These are phyloP conservation scores for Aspergillus brunneoviolaceus DNA, from an alignment of 2,329 filamentous ascomycete species.

Conservation along the genomic window DNA sequence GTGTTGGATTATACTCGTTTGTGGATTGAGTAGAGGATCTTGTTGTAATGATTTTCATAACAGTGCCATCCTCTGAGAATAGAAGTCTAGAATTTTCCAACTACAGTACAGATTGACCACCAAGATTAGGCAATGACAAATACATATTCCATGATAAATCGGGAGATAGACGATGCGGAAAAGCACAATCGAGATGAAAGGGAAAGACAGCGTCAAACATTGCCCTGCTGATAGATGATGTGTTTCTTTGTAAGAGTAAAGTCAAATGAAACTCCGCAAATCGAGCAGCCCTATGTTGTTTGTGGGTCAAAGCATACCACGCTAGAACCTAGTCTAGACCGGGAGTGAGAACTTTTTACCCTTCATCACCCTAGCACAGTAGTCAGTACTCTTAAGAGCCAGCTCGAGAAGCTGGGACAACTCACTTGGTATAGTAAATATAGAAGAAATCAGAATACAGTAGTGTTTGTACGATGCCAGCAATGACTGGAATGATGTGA, in stretches of 20 bases:
- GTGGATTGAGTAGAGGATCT: not conserved
- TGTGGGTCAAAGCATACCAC: not conserved
- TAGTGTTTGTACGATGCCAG: slow-evolving; percentile 88
- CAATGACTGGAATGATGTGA: slow-evolving; percentile 83
- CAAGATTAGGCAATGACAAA: not conserved
- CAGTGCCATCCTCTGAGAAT: not conserved
- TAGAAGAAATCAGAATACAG: slow-evolving; percentile 99
- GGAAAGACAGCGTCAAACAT: not conserved
- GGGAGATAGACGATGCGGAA: not conserved
- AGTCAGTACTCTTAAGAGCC: slow-evolving; percentile 8
- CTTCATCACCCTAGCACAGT: slow-evolving; percentile 62
- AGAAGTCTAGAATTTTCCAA: not conserved
- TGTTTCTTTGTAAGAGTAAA: not conserved
- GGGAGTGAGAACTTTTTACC: slow-evolving; percentile 85
- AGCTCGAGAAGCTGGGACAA: slow-evolving; percentile 14
- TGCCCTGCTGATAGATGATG: not conserved
- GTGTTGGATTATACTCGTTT: not conserved
- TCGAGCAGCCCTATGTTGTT: not conserved
- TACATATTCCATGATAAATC: not conserved
- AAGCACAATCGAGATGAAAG: not conserved
- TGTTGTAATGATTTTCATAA: not conserved
- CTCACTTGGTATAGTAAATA: slow-evolving; percentile 95
- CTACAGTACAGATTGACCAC: not conserved
- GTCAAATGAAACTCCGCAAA: not conserved
- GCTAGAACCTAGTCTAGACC: slow-evolving; percentile 52